Evolutionary conservation across 2,329 filamentous ascomycete genomes (phyloP).

Genomic region (Sclerotinia subarctica): DNA sequence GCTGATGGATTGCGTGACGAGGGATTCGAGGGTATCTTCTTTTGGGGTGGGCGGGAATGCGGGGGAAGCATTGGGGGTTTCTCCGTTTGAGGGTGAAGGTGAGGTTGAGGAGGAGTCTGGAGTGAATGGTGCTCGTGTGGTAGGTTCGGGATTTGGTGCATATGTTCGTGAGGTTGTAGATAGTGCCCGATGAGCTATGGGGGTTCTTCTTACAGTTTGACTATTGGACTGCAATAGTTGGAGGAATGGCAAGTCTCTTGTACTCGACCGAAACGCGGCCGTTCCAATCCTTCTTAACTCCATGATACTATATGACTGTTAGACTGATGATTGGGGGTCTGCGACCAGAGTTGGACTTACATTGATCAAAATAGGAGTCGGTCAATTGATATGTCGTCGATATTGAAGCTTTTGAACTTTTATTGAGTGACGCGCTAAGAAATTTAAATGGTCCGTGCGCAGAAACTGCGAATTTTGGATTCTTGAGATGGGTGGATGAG

Average conservation of each 20-base stretch:
- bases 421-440: slow-evolving; percentile 19
- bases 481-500: background rate
- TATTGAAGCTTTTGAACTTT: slow-evolving; percentile 11
- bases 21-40: slow-evolving; percentile 17
- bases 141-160: background rate
- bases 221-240: background rate
- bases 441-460: slow-evolving; percentile 17
- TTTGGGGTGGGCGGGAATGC: slow-evolving; percentile 10
- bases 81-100: background rate
- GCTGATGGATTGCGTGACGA: slow-evolving; percentile 1
- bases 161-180: slow-evolving; percentile 9
- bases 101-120: background rate
- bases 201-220: slow-evolving; percentile 5
- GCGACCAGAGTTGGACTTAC: slow-evolving; percentile 26
- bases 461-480: background rate
- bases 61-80: background rate
- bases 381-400: slow-evolving; percentile 29
- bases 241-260: background rate
- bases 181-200: slow-evolving; percentile 1
- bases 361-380: slow-evolving; percentile 20
- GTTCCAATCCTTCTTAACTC: slow-evolving; percentile 35
- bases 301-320: slow-evolving; percentile 33
- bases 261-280: slow-evolving; percentile 5
- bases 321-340: slow-evolving; percentile 17
- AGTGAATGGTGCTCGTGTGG: slow-evolving; percentile 1